A percentile compares a stretch with the other conserved stretches of the same genome.
Evolutionary conservation across 805 yeast species (phyloP).

Genomic region (Grigorovia transvaalensis): DNA sequence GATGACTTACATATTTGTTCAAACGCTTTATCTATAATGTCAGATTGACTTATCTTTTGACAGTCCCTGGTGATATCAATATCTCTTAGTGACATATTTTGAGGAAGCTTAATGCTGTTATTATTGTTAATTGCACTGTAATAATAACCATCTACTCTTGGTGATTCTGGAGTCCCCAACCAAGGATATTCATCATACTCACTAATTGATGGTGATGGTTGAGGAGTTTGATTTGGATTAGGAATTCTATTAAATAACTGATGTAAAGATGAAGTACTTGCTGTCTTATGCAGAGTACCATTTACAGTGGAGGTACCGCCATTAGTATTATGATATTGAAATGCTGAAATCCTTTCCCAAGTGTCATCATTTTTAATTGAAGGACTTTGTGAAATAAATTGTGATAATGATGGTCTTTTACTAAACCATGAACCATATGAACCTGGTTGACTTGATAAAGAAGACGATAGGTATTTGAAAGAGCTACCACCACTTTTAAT

Average conservation of each 20-base stretch:
- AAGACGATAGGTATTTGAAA: conserved; percentile 30
- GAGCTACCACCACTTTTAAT: conserved; percentile 30
- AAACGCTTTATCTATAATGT: conserved; percentile 23
- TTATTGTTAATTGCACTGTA: background rate
- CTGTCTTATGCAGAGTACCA: conserved; percentile 16
- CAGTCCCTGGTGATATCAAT: conserved; percentile 17
- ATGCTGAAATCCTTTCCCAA: conserved; percentile 17
- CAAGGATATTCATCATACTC: conserved; percentile 37
- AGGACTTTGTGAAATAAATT: conserved; percentile 18
- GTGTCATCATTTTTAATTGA: conserved; percentile 15
- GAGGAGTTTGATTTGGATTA: conserved; percentile 19
- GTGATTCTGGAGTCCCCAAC: conserved; percentile 25
- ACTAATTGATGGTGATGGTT: conserved; percentile 27
- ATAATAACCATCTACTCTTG: conserved; percentile 10
- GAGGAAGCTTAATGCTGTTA: conserved; percentile 4
- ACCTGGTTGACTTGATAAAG: conserved; percentile 28
- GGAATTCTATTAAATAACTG: conserved; percentile 12
- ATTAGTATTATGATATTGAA: background rate
- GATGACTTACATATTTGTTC: conserved; percentile 9
- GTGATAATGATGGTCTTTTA: conserved; percentile 17
- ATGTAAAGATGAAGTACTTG: conserved; percentile 20
- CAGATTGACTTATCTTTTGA: conserved; percentile 20
- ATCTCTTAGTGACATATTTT: conserved; percentile 7
- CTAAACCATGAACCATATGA: conserved; percentile 29
- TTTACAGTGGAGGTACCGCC: background rate